A percentile compares a stretch with the other conserved stretches of the same genome.
Conservation (phyloP, 2,329 filamentous ascomycete genomes). For the Berkeleyomyces basicola region DNA sequence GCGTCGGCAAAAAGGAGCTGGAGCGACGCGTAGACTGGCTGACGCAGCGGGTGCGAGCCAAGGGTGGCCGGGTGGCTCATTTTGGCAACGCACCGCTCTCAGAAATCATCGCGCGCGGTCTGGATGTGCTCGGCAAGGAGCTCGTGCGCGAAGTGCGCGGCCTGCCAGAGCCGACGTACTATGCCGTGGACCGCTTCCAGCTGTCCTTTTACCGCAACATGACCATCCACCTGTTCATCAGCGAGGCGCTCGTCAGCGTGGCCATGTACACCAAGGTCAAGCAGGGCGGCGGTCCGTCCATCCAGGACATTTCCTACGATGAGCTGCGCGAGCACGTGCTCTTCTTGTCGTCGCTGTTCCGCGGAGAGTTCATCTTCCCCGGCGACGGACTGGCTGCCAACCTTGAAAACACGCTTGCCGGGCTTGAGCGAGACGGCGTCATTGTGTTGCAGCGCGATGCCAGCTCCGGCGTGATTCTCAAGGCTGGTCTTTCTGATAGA, state of each 20-base stretch:
- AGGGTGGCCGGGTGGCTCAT: conserved; percentile 84
- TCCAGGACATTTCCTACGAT: conserved; percentile 61
- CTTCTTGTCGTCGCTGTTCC: conserved; percentile 85
- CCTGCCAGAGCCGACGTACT: conserved; percentile 80
- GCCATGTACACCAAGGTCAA: conserved; percentile 87
- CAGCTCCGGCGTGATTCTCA: conserved; percentile 33
- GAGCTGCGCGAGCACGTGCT: conserved; percentile 64
- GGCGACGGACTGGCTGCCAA: conserved; percentile 70
- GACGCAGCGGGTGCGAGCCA: conserved; percentile 59
- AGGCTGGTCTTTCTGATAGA: conserved; percentile 55
- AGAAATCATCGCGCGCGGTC: conserved; percentile 70
- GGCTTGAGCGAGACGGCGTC: conserved; percentile 63
- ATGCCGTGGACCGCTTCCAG: conserved; percentile 90
- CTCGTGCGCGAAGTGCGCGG: conserved; percentile 67
- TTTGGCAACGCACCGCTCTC: conserved; percentile 68
- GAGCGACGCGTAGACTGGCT: conserved; percentile 84
- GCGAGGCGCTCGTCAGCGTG: conserved; percentile 76
- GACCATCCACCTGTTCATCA: conserved; percentile 96
- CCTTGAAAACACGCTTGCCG: conserved; percentile 59
- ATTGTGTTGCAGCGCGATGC: conserved; percentile 35
- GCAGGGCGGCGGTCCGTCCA: conserved; percentile 65
- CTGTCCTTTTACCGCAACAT: conserved; percentile 98
- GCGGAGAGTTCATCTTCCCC: conserved; percentile 92
- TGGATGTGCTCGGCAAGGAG: conserved; percentile 81
- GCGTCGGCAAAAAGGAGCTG: conserved; percentile 75